Evolutionary conservation across 768 basidiomycete genomes (phyloP), one percentile per base, ranked within the genome.

Genomic region (Pluteus cervinus): DNA sequence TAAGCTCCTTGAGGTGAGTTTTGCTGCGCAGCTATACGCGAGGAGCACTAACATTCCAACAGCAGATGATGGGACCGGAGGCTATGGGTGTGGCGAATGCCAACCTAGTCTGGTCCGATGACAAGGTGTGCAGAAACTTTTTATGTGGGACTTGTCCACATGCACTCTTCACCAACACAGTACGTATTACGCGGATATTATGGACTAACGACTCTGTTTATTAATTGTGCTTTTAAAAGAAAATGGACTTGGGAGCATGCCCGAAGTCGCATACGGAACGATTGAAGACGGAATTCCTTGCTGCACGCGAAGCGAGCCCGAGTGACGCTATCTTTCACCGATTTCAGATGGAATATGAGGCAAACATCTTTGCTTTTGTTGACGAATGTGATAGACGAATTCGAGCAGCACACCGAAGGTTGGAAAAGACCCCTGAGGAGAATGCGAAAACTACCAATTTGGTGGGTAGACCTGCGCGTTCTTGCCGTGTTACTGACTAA

Each of bases 11-110:
- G 71, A 68, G 68, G 60, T 72, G 51, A 25, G 58, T 45, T 28
- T 21, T 23, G 30, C 34, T 28, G 21, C 22, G 18, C 9, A 28
- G 4, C 7, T 26, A 30, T 39, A 15, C 36, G 18, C 25, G 21
- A 24, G 11, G 37, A 58, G 77, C 36, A 70, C 33, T 55, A 16
- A 58, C 43, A 16, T 35, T 42, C 43, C 36, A 45, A 36, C 47
- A 96, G 93, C 93, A 96, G 93, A 96, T 94, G 91, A 97, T 97
- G 93, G 94, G 91, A n/a, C 87, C 94, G 31, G 94, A 99, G 66
- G 92, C 96, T 14, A 94, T 99, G 90, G 96, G 96, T 51, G 82
- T 92, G 29, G 81, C 87, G 30, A 90, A 88, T 50, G 82, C 85
- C 47, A 93, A 97, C 64, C 71, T 96, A 42, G 79, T 82, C 46